A percentile compares a stretch with the other conserved stretches of the same genome.
phyloP scores from a whole-genome alignment of 345 rosid genomes.

The Lagerstroemia speciosa region DNA sequence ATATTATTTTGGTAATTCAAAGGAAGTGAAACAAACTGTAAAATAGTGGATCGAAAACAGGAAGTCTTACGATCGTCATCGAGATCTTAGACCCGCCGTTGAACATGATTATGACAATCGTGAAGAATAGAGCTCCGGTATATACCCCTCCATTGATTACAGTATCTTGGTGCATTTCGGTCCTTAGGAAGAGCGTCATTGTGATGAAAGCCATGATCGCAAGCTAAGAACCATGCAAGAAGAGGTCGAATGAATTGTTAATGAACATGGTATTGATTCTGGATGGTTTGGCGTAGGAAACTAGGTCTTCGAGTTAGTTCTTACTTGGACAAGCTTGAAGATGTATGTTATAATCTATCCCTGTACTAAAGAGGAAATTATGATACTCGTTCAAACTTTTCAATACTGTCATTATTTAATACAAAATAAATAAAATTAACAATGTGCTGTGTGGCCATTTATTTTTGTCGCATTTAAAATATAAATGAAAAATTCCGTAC shows the following conservation, averaged over 20 bases:
- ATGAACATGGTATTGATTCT: neutral
- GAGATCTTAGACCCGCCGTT: slow-evolving; percentile 59
- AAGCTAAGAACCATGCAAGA: slow-evolving; percentile 21
- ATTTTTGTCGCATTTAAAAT: too few relatives aligned
- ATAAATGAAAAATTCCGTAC: too few relatives aligned
- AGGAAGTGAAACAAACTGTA: too few relatives aligned
- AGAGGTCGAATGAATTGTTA: neutral
- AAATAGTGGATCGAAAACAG: too few relatives aligned
- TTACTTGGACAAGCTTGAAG: slow-evolving; percentile 61
- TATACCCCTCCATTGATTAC: slow-evolving; percentile 35
- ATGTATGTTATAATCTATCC: too few relatives aligned
- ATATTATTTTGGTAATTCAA: too few relatives aligned
- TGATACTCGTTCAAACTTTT: too few relatives aligned
- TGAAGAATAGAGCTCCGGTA: slow-evolving; percentile 55
- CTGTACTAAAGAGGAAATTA: too few relatives aligned
- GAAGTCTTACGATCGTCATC: slow-evolving; percentile 51
- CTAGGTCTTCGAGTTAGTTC: neutral
- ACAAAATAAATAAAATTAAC: too few relatives aligned
- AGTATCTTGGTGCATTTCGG: slow-evolving; percentile 43
- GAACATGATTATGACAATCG: slow-evolving; percentile 50
- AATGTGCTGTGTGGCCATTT: too few relatives aligned
- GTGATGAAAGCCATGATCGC: slow-evolving; percentile 41
- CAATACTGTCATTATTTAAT: too few relatives aligned
- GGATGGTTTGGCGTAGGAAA: neutral
- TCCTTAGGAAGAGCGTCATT: slow-evolving; percentile 45